Percentiles rank a stretch among this genome's conserved stretches.
These are phyloP conservation scores for Tirmania nivea DNA, from an alignment of 495 filamentous ascomycete species.

Conservation along the genomic window DNA sequence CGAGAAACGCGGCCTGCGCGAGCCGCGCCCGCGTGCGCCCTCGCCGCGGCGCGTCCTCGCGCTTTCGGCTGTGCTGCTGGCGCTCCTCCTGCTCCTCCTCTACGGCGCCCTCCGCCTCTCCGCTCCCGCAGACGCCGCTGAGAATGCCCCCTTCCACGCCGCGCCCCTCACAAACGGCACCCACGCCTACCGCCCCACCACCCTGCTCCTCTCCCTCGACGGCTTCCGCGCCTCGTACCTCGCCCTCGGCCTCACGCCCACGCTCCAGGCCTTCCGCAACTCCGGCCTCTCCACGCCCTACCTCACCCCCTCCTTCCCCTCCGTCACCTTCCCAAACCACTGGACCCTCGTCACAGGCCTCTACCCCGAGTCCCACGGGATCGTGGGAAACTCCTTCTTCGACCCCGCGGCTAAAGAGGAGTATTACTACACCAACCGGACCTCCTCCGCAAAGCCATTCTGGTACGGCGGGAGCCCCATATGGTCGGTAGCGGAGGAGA, in stretches of 20 bases:
- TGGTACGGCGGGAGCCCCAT: conserved; percentile 93
- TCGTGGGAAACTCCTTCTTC: conserved; percentile 90
- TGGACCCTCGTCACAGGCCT: conserved; percentile 85
- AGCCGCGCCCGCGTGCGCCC: conserved; percentile 12
- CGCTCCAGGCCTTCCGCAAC: conserved; percentile 54
- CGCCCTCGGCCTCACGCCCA: conserved; percentile 57
- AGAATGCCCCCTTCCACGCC: conserved; percentile 22
- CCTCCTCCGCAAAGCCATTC: conserved; percentile 48
- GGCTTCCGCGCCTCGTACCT: conserved; percentile 96
- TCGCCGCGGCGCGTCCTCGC: conserved; percentile 4
- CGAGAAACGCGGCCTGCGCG: conserved; percentile 8
- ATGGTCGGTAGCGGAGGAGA: conserved; percentile 76
- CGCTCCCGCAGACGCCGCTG: conserved; percentile 30
- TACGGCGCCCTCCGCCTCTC: conserved; percentile 30
- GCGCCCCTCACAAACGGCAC: conserved; percentile 47
- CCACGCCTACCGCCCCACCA: conserved; percentile 68
- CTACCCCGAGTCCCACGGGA: conserved; percentile 77
- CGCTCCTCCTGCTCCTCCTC: conserved; percentile 31
- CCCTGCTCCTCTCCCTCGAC: conserved; percentile 82
- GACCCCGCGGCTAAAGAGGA: conserved; percentile 53
- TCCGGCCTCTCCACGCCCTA: conserved; percentile 73
- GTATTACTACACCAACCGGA: conserved; percentile 67
- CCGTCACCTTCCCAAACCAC: conserved; percentile 95
- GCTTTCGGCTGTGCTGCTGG: conserved; percentile 5
- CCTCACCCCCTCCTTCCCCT: conserved; percentile 85